Conservation (phyloP, 2,329 filamentous ascomycete species). For the Mycosphaerelloides madeirae region DNA sequence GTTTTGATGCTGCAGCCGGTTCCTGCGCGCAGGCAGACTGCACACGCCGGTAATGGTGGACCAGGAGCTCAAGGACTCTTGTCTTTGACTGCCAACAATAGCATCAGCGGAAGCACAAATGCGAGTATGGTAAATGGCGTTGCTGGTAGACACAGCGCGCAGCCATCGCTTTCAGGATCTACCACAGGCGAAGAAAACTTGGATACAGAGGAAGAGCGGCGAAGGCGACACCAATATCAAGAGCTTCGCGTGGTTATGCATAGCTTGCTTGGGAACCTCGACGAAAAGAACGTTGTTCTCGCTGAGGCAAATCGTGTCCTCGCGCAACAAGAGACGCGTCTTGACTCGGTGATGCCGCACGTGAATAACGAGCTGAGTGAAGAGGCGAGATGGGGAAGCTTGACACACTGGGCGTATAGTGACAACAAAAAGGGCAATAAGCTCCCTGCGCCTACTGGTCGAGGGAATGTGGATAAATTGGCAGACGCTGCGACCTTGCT, state of each 20-base stretch:
- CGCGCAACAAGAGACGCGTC: slow-evolving; percentile 73
- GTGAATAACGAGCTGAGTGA: slow-evolving; percentile 88
- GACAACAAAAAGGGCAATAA: slow-evolving; percentile 62
- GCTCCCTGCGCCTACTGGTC: slow-evolving; percentile 52
- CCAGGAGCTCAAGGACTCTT: slow-evolving; percentile 25
- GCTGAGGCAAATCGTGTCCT: slow-evolving; percentile 87
- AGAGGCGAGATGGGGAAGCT: slow-evolving; percentile 87
- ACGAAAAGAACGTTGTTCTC: slow-evolving; percentile 97
- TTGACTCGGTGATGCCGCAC: slow-evolving; percentile 82
- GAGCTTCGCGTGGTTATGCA: slow-evolving; percentile 73
- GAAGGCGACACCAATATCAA: slow-evolving; percentile 51
- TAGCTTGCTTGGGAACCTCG: slow-evolving; percentile 82
- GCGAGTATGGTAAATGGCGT: slow-evolving; percentile 37
- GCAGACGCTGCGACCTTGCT: slow-evolving; percentile 67
- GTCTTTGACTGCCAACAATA: slow-evolving; percentile 38
- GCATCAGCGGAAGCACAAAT: slow-evolving; percentile 34
- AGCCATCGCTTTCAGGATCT: slow-evolving; percentile 24
- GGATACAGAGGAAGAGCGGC: slow-evolving; percentile 47
- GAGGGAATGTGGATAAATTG: slow-evolving; percentile 49
- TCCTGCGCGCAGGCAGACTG: slow-evolving; percentile 32
- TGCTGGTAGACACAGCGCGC: slow-evolving; percentile 20
- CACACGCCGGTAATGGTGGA: slow-evolving; percentile 5
- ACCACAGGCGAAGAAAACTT: slow-evolving; percentile 23
- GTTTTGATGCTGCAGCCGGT: slow-evolving; percentile 50
- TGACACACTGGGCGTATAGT: slow-evolving; percentile 91